Base-by-base conservation (phyloP, 2,329 filamentous ascomycete genomes). In the Cladosporium sp. region DNA sequence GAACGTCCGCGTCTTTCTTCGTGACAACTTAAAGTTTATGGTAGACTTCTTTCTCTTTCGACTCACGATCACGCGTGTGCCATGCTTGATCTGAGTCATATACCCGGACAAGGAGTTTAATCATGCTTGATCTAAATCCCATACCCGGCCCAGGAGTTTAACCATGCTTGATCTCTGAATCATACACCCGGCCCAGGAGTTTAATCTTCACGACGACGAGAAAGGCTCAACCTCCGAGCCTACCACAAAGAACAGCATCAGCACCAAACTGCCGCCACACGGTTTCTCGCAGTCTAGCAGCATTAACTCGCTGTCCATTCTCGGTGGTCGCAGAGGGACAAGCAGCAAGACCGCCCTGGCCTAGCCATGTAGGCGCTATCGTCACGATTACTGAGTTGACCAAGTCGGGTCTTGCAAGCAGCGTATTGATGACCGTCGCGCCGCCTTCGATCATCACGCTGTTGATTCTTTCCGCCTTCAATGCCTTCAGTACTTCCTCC, bases 381-480 rank as follows among this genome's bases (percentile, higher is more conserved):
- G 94, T 97, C 66, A 97, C 84, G 72, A 98, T 90, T 59, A 97
- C 88, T 2, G 90, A 90, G 74, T 92, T 86, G 51, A 96, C 83
- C 10, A 93, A 80, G 32, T 81, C 80, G 2, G 86, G 82, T 47
- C 85, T 82, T 24, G 67, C 65, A n/a, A 98, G 82, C 21, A 98
- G 79, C 44, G 90, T 87, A 75, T 95, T 96, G 75, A 98, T 92
- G 38, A 97, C 88, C 12, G 84, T 82, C 0, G 87, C 93, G 12
- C 94, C 94, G 0, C 94, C 94, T 77, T 98, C 94, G 59, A 98
- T 85, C 94, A 97, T 97, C 66, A 97, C 83, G 75, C 92, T 97
- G 62, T 79, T 78, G 54, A 97, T 80, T 1, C 88, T 88, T 71
- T 90, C 83, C 0, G 75, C 76, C 32, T 78, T 79, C 38, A 96